Base-by-base conservation (phyloP, 176 grass and related monocot genomes). In the Zea luxurians region DNA sequence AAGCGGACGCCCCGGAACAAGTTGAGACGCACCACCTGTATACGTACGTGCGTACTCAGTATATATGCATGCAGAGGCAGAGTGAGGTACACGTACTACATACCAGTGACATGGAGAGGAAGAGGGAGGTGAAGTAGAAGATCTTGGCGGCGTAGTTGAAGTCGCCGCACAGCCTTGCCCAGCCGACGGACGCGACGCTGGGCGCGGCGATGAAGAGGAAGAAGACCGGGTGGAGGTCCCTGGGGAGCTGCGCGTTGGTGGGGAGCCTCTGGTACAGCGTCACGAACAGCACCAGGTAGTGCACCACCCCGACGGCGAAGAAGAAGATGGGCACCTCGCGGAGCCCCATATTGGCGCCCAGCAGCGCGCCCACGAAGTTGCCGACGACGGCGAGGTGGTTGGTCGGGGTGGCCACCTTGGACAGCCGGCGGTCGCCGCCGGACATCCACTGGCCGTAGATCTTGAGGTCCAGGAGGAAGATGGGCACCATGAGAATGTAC, bases 401-500 rank as follows among this genome's bases (percentile, higher is more conserved):
- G 9, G 83, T 85, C 40, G 92, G 86, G 40, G 87, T 94, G 0
- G 89, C 92, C n/a, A 94, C 92, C 81, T 83, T 94, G 2, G 89
- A 94, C 4, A 94, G 65, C 21, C 86, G 70, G 16, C 92, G 79
- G 42, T 87, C 80, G 2, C 92, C 92, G 18, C 92, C 89, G 4
- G 89, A 94, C 78, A 94, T 91, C 92, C 89, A 94, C 61, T 94
- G 92, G 4, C 92, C 92, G 27, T 94, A 94, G 3, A 94, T 91
- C 82, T 91, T 94, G 43, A 94, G 89, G 55, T 84, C 92, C 1
- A 94, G 77, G 58, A 15, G n/a, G 0, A 91, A 5, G 41, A 91
- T 48, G 50, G 92, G 92, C 10, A 35, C 34, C 91, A 94, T 94
- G 48, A 94, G 74, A 41, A 57, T 44, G 64, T 94, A 94, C 92